phyloP scores from a whole-genome alignment of 345 rosid genomes.

The Trapa incisa region DNA sequence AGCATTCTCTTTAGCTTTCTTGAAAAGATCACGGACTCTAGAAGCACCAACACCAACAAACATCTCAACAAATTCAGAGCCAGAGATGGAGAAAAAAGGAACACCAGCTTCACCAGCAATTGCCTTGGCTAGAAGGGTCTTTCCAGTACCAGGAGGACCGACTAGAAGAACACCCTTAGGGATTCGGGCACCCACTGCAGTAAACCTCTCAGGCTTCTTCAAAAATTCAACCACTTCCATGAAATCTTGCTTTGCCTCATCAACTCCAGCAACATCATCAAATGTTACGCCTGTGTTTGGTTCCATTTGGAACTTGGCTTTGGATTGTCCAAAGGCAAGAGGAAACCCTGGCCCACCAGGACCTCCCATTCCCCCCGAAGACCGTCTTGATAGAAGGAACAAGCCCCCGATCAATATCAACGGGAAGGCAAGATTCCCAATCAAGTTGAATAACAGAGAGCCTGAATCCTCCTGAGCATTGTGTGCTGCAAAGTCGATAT shows the following conservation, averaged over 20 bases:
- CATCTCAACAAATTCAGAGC: conserved; percentile 99
- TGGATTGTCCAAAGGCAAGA: conserved; percentile 79
- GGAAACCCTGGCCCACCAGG: conserved; percentile 98
- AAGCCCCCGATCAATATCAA: conserved; percentile 83
- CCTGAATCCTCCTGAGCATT: conserved; percentile 98
- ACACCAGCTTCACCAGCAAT: conserved; percentile 99
- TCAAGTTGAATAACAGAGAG: conserved; percentile 63
- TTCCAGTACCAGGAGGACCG: conserved; percentile 99
- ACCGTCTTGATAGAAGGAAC: conserved; percentile 85
- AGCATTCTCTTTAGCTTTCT: conserved; percentile 89
- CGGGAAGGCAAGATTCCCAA: conserved; percentile 91
- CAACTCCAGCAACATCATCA: conserved; percentile 98
- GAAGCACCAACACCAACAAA: conserved; percentile 99
- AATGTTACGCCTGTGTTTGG: conserved; percentile 96
- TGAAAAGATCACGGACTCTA: conserved; percentile 86
- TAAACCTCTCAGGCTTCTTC: conserved; percentile 97
- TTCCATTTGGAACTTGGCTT: conserved; percentile 98
- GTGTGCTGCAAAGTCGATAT: conserved; percentile 92
- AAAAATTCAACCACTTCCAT: conserved; percentile 98
- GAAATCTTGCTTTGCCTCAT: conserved; percentile 98
- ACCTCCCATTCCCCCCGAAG: conserved; percentile 98
- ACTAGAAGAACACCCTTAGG: conserved; percentile 95
- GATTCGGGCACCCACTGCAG: conserved; percentile 90
- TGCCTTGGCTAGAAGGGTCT: conserved; percentile 95
- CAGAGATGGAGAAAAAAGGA: conserved; percentile 88